Evolutionary conservation across 495 filamentous ascomycete species (phyloP).

Genomic region (Podospora conica): DNA sequence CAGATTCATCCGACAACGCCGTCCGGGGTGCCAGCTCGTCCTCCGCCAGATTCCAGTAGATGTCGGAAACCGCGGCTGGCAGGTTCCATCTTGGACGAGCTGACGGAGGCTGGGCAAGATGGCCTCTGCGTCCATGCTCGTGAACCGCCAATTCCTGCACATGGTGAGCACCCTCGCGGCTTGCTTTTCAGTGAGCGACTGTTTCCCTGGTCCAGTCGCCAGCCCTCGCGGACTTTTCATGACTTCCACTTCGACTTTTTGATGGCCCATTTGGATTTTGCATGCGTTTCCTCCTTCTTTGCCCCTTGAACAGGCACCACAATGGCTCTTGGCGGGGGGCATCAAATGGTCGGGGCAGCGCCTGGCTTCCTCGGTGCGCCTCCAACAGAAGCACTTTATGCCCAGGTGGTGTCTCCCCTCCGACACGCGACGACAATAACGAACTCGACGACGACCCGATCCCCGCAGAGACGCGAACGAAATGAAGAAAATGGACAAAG

Average conservation of each 20-base stretch:
- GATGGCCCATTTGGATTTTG: background rate
- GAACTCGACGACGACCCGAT: slow-evolving; percentile 18
- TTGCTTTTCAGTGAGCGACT: background rate
- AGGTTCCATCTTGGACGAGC: background rate
- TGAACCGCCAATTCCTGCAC: background rate
- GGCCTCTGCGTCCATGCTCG: background rate
- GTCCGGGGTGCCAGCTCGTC: slow-evolving; percentile 20
- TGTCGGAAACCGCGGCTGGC: background rate
- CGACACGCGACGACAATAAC: slow-evolving; percentile 24
- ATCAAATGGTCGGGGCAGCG: background rate
- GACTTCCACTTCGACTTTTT: background rate
- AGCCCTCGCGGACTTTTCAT: background rate
- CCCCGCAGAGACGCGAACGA: slow-evolving; percentile 14
- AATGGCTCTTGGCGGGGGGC: background rate
- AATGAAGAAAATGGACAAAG: slow-evolving; percentile 28
- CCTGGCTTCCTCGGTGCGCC: too few species aligned
- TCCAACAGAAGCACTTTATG: background rate
- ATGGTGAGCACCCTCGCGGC: background rate
- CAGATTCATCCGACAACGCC: slow-evolving; percentile 33
- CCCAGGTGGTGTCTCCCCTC: background rate
- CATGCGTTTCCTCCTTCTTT: background rate
- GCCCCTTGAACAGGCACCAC: background rate
- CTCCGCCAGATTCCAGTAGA: slow-evolving; percentile 26
- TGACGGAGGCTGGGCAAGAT: background rate
- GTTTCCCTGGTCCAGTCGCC: background rate